Percentiles rank a stretch among this genome's conserved stretches.
Evolutionary conservation across 1,284 basidiomycete species (phyloP).

Genomic region (Lignosus rhinocerotis): DNA sequence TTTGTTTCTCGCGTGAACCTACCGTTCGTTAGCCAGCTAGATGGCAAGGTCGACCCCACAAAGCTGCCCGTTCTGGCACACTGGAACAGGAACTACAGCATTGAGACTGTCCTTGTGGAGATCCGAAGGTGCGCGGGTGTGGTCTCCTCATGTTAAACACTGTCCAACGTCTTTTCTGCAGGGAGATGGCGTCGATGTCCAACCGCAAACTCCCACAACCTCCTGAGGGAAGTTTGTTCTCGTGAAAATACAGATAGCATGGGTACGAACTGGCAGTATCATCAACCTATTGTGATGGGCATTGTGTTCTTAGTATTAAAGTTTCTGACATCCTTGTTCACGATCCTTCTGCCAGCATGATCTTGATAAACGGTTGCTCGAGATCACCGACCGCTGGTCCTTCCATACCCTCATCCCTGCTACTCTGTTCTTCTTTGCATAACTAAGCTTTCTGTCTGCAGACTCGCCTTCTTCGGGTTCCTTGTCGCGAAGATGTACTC

Average conservation of each 20-base stretch:
- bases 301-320: constrained; percentile 27
- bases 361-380: too few relatives aligned
- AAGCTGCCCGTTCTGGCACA: constrained; percentile 71
- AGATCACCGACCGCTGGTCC: too few relatives aligned
- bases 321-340: neutral
- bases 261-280: constrained; percentile 13
- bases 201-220: constrained; percentile 97
- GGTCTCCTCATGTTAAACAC: neutral
- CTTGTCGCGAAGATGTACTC: constrained; percentile 24
- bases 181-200: constrained; percentile 91
- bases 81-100: constrained; percentile 77
- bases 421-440: neutral
- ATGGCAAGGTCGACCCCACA: constrained; percentile 77
- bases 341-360: too few relatives aligned
- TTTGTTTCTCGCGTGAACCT: constrained; percentile 93
- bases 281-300: constrained; percentile 22
- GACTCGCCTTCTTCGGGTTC: constrained; percentile 21
- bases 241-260: constrained; percentile 8
- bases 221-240: constrained; percentile 81
- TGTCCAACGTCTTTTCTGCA: constrained; percentile 33
- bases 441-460: neutral
- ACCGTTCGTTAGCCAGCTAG: constrained; percentile 82
- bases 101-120: constrained; percentile 90
- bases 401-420: too few relatives aligned
- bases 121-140: constrained; percentile 72